Evolutionary conservation across 371 early-diverging fungal genomes (phyloP).

Genomic region (Rhizomucor pusillus): DNA sequence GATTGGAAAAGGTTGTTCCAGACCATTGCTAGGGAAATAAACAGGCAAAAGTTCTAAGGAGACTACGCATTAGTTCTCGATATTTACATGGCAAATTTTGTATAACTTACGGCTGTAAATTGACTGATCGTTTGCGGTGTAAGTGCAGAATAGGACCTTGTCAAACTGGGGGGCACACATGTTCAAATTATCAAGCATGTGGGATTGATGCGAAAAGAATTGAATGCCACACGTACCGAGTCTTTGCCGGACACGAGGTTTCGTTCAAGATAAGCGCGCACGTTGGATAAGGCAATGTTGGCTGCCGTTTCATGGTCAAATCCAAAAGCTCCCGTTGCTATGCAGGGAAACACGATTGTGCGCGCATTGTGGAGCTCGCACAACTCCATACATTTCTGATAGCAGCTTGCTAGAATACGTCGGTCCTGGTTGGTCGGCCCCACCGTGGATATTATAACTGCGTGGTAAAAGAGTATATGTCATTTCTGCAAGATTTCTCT

Average conservation of each 20-base stretch:
- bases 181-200: background rate
- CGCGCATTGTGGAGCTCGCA: conserved; percentile 46
- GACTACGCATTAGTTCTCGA: background rate
- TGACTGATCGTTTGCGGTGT: background rate
- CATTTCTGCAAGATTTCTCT: too few relatives aligned
- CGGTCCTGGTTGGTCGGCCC: too few relatives aligned
- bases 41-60: background rate
- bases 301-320: conserved; percentile 76
- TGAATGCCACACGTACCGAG: conserved; percentile 5
- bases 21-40: too few relatives aligned
- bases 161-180: background rate
- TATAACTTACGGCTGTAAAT: background rate
- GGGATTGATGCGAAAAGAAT: background rate
- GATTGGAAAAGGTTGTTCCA: too few relatives aligned
- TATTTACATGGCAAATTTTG: background rate
- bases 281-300: conserved; percentile 64
- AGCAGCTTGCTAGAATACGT: conserved; percentile 42
- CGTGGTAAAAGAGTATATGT: too few relatives aligned
- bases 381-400: conserved; percentile 55
- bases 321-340: conserved; percentile 85
- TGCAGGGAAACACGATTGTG: conserved; percentile 80
- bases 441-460: too few relatives aligned
- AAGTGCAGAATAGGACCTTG: background rate
- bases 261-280: conserved; percentile 55
- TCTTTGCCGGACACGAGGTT: conserved; percentile 10